Percentiles rank a stretch among this genome's conserved stretches.
These are phyloP conservation scores for Chrysochromulina tobinii DNA, from an alignment of 78 protist species.

Conservation along the genomic window DNA sequence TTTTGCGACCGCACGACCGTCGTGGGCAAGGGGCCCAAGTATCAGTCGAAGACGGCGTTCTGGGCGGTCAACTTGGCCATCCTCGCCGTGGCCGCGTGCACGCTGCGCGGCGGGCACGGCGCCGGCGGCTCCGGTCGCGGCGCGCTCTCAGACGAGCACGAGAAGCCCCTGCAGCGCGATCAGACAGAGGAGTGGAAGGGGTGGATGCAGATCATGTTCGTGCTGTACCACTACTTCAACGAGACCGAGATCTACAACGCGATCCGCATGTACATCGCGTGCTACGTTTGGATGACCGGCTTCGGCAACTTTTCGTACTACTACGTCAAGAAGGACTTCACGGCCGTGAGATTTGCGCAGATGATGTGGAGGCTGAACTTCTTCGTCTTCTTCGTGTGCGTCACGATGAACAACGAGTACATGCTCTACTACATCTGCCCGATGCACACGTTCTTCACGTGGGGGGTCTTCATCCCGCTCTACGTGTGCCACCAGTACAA, in stretches of 20 bases:
- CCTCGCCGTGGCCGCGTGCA: not conserved
- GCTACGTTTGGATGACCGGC: constrained; percentile 81
- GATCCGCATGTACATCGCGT: constrained; percentile 68
- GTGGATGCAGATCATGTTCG: constrained; percentile 72
- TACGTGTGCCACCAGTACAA: not conserved
- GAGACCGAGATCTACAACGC: constrained; percentile 57
- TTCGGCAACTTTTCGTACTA: constrained; percentile 63
- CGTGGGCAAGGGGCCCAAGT: not conserved
- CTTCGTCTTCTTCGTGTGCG: not conserved
- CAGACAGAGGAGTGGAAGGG: constrained; percentile 84
- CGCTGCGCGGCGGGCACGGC: not conserved
- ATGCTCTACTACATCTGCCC: constrained; percentile 68
- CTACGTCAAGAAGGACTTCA: constrained; percentile 30
- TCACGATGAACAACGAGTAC: constrained; percentile 41
- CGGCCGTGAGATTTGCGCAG: constrained; percentile 10
- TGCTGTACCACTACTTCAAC: constrained; percentile 69
- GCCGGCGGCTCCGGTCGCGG: not conserved
- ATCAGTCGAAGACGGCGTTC: not conserved
- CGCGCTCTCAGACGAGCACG: not conserved
- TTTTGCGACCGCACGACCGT: constrained; percentile 38
- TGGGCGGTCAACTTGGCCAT: not conserved
- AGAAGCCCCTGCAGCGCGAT: constrained; percentile 42
- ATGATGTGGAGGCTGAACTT: constrained; percentile 64
- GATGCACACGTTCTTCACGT: constrained; percentile 56
- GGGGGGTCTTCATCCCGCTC: constrained; percentile 19